Conservation (phyloP, 306 rosid species). For the Astragalus membranaceus region DNA sequence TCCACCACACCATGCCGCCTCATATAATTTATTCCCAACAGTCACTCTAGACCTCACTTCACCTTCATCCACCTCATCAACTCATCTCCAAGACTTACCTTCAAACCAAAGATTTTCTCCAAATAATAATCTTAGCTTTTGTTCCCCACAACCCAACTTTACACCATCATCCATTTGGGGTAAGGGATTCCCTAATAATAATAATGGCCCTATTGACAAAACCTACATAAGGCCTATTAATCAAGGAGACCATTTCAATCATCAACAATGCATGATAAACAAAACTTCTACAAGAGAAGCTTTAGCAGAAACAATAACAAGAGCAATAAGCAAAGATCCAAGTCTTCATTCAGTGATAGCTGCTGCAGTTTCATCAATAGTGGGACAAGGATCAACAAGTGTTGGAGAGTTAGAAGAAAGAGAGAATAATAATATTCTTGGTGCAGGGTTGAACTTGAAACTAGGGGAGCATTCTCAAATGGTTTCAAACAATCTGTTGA, state of each 20-base stretch:
- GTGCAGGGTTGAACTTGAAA: constrained; percentile 27
- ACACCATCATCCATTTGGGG: constrained; percentile 38
- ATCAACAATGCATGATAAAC: constrained; percentile 28
- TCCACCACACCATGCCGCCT: constrained; percentile 26
- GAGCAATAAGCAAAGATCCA: constrained; percentile 49
- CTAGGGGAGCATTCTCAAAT: constrained; percentile 24
- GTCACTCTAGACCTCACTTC: constrained; percentile 55
- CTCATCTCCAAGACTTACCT: neutral
- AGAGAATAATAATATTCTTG: constrained; percentile 4
- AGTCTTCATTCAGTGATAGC: constrained; percentile 45
- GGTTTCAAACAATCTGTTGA: constrained; percentile 20
- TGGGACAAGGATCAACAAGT: constrained; percentile 34
- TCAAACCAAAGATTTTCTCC: constrained; percentile 26
- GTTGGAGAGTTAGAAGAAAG: constrained; percentile 3
- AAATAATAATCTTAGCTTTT: constrained; percentile 35
- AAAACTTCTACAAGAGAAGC: constrained; percentile 30
- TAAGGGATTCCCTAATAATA: constrained; percentile 29
- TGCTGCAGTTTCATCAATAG: constrained; percentile 53
- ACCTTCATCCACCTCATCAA: neutral
- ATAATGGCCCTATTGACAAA: constrained; percentile 11
- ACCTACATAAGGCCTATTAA: neutral
- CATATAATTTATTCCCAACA: constrained; percentile 40
- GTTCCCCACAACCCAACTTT: constrained; percentile 35
- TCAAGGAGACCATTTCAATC: neutral
- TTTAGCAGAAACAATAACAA: constrained; percentile 49